These are phyloP conservation scores for Zygoascus hellenicus DNA, from an alignment of 1,139 yeast species.

Conservation along the genomic window DNA sequence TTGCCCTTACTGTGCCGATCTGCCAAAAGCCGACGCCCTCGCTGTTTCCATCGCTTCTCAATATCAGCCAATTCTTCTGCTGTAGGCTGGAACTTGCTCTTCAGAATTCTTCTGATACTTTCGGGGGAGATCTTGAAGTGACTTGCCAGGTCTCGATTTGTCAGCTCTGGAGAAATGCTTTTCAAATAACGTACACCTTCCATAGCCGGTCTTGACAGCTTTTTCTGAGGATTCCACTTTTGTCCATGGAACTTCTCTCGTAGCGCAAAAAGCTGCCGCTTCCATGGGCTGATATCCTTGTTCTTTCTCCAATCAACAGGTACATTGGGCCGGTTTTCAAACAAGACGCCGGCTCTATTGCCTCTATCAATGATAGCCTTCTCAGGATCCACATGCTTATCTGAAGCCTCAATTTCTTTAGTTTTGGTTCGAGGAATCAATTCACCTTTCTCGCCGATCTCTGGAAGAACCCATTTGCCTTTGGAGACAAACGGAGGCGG, in stretches of 20 bases:
- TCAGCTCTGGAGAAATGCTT: constrained; percentile 49
- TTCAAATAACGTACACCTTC: constrained; percentile 56
- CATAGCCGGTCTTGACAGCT: constrained; percentile 65
- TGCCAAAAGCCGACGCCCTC: constrained; percentile 36
- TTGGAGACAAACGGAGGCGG: neutral
- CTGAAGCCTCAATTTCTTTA: neutral
- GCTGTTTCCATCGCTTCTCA: constrained; percentile 45
- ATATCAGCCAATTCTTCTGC: constrained; percentile 44
- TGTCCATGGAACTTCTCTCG: constrained; percentile 52
- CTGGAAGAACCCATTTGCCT: constrained; percentile 17
- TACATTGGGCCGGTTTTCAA: constrained; percentile 24
- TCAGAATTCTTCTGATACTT: constrained; percentile 71
- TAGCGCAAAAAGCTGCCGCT: constrained; percentile 57
- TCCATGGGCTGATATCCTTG: constrained; percentile 52
- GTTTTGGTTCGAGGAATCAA: constrained; percentile 7
- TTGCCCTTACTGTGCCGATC: constrained; percentile 9
- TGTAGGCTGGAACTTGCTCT: constrained; percentile 70
- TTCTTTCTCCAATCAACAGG: constrained; percentile 42
- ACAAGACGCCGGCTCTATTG: constrained; percentile 13
- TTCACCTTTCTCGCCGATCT: constrained; percentile 12
- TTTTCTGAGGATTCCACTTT: constrained; percentile 66
- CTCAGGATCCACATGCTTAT: neutral
- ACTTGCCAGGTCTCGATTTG: constrained; percentile 54
- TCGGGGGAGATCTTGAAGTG: constrained; percentile 75
- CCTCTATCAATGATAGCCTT: constrained; percentile 6